A percentile compares a stretch with the other conserved stretches of the same genome.
phyloP scores from a whole-genome alignment of 208 protist species.

The Trypanosoma vivax region DNA sequence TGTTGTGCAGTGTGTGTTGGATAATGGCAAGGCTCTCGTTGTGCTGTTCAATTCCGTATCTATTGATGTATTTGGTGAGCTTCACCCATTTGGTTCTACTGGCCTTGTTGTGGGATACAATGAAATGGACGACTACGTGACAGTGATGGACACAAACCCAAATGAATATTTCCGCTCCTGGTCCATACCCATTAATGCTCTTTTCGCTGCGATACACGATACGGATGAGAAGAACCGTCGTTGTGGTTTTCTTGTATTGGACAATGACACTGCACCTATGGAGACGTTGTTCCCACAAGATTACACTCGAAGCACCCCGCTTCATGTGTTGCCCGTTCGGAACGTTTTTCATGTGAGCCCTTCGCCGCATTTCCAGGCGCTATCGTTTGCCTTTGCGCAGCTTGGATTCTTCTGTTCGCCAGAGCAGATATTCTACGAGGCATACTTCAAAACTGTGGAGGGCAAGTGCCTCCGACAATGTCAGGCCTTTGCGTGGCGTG shows the following conservation, averaged over 20 bases:
- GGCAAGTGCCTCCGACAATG: constrained; percentile 76
- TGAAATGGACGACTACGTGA: constrained; percentile 37
- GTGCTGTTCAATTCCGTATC: constrained; percentile 46
- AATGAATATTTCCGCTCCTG: constrained; percentile 77
- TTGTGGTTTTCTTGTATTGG: constrained; percentile 49
- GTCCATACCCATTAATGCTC: constrained; percentile 45
- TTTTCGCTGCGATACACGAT: constrained; percentile 52
- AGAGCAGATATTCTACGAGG: constrained; percentile 88
- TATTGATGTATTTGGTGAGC: constrained; percentile 60
- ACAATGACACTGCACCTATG: constrained; percentile 7
- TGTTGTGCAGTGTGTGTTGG: constrained; percentile 24
- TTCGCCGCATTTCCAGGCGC: constrained; percentile 77
- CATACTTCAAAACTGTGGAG: constrained; percentile 83
- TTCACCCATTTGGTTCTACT: constrained; percentile 63
- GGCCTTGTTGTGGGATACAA: constrained; percentile 64
- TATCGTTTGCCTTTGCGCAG: constrained; percentile 80
- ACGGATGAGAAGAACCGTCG: constrained; percentile 51
- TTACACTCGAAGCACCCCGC: constrained; percentile 38
- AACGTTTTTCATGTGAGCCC: constrained; percentile 83
- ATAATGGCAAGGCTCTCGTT: constrained; percentile 33
- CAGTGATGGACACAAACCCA: constrained; percentile 61
- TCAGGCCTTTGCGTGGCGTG: constrained; percentile 83
- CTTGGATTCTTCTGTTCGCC: constrained; percentile 82
- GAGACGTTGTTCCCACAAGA: constrained; percentile 27
- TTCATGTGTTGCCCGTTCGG: constrained; percentile 69